Evolutionary conservation across 2,329 filamentous ascomycete species (phyloP).

Genomic region (Apiospora koreana): DNA sequence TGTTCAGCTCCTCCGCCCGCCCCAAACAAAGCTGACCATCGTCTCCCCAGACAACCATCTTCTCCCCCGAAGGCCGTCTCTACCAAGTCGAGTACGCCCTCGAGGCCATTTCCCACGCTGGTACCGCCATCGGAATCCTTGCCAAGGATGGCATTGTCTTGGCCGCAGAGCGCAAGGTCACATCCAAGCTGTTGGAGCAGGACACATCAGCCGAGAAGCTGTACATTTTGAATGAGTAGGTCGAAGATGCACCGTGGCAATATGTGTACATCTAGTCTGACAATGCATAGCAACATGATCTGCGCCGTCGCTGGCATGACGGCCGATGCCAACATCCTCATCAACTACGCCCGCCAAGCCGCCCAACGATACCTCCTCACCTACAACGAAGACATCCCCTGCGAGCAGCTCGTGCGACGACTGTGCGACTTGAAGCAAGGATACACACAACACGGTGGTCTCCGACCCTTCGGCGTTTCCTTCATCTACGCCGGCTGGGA

Average conservation of each 20-base stretch:
- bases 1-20: not conserved
- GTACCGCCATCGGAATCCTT: constrained; percentile 93
- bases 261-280: not conserved
- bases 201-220: constrained; percentile 99
- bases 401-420: constrained; percentile 94
- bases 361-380: constrained; percentile 97
- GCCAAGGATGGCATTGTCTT: constrained; percentile 98
- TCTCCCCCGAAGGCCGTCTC: constrained; percentile 96
- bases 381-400: constrained; percentile 99
- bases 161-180: constrained; percentile 97
- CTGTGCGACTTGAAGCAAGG: constrained; percentile 98
- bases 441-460: constrained; percentile 98
- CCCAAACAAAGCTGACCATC: constrained; percentile 21
- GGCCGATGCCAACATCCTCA: constrained; percentile 98
- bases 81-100: constrained; percentile 99
- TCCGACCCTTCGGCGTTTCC: constrained; percentile 95
- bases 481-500: constrained; percentile 99
- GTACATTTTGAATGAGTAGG: constrained; percentile 97
- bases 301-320: constrained; percentile 99
- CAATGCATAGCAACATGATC: constrained; percentile 86
- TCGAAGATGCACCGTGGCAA: not conserved
- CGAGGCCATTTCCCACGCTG: constrained; percentile 97
- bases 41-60: constrained; percentile 84
- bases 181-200: constrained; percentile 98
- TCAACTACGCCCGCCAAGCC: constrained; percentile 98